Evolutionary conservation across 306 rosid genomes (phyloP), one percentile per base, ranked within the genome.

Genomic region (Citrullus colocynthis): DNA sequence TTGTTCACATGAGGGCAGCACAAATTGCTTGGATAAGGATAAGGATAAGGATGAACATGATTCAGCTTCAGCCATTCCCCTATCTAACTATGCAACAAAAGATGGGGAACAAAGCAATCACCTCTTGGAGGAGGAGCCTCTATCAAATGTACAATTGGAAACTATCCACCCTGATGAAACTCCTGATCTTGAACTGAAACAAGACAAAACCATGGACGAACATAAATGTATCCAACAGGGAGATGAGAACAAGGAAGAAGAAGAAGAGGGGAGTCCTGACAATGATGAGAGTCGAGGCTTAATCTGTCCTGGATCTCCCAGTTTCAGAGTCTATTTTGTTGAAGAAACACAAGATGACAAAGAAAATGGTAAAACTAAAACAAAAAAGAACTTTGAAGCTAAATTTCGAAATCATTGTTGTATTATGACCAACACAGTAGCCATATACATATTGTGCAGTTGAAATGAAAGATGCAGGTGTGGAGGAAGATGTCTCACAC

Each of bases 301-400:
- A 15, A 0, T 80, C 57, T 77, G 85, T 73, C 91, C 84, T 0
- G 87, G 93, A 37, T 91, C 96, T 5, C 97, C 98, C 10, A 94
- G 98, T 85, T 94, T 94, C 79, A 87, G 87, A 83, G 86, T 94
- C 64, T 94, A 89, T 85, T 91, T 88, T 79, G 49, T 65, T 41
- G 88, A 85, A 14, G 57, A 85, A 1, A 56, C 70, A 54, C 73
- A 67, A 14, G 52, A 12, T 28, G 58, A 75, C 30, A 78, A 79
- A 28, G 51, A 80, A 28, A 75, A 80, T 36, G 32, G 88, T 89
- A 24, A 83, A 87, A 72, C 10, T 5, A 5, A 0, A 30, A 20
- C 30, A 61, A 62, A 62, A 62, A 9, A 32, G 2, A 14, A 11
- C 12, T 62, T 30, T 14, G 20, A 28, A 24, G 16, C 24, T 2